Conservation (phyloP, 306 rosid species). For the Cucurbita maxima region DNA sequence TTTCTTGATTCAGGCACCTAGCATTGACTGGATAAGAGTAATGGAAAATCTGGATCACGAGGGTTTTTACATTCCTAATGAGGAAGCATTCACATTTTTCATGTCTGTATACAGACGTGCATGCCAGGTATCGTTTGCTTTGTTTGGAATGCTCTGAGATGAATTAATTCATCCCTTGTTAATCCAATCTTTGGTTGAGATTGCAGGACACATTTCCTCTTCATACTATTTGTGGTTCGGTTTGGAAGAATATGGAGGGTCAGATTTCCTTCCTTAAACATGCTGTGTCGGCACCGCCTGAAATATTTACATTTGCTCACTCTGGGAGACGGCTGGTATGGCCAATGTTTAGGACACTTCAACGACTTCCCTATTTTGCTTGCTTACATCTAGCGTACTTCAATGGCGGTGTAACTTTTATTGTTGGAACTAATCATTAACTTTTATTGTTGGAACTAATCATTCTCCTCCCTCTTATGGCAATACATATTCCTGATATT, state of each 20-base stretch:
- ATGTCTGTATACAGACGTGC: conserved; percentile 62
- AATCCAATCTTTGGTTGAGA: conserved; percentile 10
- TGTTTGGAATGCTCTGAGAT: background rate
- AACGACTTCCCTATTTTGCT: background rate
- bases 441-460: background rate
- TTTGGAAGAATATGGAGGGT: conserved; percentile 95
- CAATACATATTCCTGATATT: background rate
- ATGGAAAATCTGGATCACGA: conserved; percentile 89
- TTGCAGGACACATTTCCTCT: conserved; percentile 92
- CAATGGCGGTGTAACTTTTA: background rate
- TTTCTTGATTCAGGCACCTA: conserved; percentile 60
- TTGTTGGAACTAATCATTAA: background rate
- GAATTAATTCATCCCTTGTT: background rate
- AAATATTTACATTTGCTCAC: conserved; percentile 72
- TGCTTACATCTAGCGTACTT: background rate
- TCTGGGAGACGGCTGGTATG: conserved; percentile 71
- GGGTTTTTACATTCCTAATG: conserved; percentile 80
- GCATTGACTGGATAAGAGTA: conserved; percentile 59
- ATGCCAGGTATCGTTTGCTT: conserved; percentile 47
- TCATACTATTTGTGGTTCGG: conserved; percentile 75
- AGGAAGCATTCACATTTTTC: conserved; percentile 81
- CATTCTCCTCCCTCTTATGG: background rate
- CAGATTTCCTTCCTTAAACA: conserved; percentile 84
- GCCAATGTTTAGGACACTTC: background rate
- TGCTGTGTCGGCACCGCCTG: conserved; percentile 73